Evolutionary conservation across 306 rosid genomes (phyloP), one percentile per base, ranked within the genome.

Genomic region (Malus sieversii): DNA sequence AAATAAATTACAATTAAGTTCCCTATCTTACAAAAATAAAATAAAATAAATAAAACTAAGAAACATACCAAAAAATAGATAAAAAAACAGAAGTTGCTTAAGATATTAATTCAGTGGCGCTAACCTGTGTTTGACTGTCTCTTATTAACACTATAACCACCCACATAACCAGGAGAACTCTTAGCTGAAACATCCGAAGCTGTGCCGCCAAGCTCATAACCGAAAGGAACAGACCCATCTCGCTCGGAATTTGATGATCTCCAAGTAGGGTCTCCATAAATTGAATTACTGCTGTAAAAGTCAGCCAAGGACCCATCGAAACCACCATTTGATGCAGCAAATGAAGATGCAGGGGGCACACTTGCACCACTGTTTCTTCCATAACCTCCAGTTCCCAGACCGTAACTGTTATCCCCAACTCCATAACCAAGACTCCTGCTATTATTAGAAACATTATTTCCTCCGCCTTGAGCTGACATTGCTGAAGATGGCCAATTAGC

Each of bases 71-170:
- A n/a, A 8, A 30, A 51, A 51, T 48, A 51, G 10, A 66, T 38
- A 74, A 69, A 68, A 74, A 69, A 68, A 22, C 38, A 68, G 45
- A 68, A 76, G 66, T 18, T 63, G 78, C 53, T 57, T 69, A 81
- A 62, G 44, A 71, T 67, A 77, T 68, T 45, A 85, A 73, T 71
- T 70, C 12, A 57, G 55, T 66, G 73, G 80, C 74, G 64, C 90
- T 90, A 85, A 95, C 99, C 99, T 90, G 97, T 90, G 85, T 89
- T 90, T 78, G 97, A 79, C 92, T 92, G 97, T 85, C 99, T 88
- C 93, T 88, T 92, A 88, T 89, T 90, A 87, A 86, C 93, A 82
- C 90, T 91, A 85, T 92, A 93, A 76, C 96, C 96, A 79, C 99
- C 99, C 85, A 95, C 90, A 82, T 86, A 90, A 77, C 96, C 92